These are phyloP conservation scores for Hemileia vastatrix DNA, from an alignment of 1,284 basidiomycete genomes.

Conservation along the genomic window DNA sequence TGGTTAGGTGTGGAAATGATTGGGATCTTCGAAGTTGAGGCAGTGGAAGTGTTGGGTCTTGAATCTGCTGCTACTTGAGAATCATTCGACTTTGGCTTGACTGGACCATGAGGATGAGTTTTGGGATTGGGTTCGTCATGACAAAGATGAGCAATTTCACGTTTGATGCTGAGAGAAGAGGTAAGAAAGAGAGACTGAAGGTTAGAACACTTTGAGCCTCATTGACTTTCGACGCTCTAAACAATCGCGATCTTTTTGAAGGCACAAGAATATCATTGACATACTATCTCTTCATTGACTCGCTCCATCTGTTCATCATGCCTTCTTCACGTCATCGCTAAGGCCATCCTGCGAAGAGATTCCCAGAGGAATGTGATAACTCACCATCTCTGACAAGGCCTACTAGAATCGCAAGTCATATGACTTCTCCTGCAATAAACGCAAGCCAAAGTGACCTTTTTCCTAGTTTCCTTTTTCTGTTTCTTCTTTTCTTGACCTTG, in stretches of 20 bases:
- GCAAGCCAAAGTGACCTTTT: constrained; percentile 55
- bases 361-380: too few relatives aligned
- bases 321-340: too few relatives aligned
- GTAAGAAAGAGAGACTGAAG: too few relatives aligned
- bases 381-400: constrained; percentile 46
- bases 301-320: too few relatives aligned
- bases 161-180: too few relatives aligned
- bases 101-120: neutral
- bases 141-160: constrained; percentile 48
- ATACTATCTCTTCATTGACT: too few relatives aligned
- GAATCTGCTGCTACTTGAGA: neutral
- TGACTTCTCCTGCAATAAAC: constrained; percentile 85
- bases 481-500: too few relatives aligned
- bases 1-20: neutral
- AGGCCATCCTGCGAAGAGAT: too few relatives aligned
- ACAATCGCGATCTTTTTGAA: too few relatives aligned
- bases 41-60: neutral
- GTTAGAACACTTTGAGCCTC: too few relatives aligned
- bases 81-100: neutral
- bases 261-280: too few relatives aligned
- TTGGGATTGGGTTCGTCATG: constrained; percentile 32
- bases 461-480: neutral
- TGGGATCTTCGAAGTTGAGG: neutral
- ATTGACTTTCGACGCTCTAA: too few relatives aligned
- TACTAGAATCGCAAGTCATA: constrained; percentile 50